These are phyloP conservation scores for Geotrichum cucujoidarum DNA, from an alignment of 1,139 yeast genomes.

Conservation along the genomic window DNA sequence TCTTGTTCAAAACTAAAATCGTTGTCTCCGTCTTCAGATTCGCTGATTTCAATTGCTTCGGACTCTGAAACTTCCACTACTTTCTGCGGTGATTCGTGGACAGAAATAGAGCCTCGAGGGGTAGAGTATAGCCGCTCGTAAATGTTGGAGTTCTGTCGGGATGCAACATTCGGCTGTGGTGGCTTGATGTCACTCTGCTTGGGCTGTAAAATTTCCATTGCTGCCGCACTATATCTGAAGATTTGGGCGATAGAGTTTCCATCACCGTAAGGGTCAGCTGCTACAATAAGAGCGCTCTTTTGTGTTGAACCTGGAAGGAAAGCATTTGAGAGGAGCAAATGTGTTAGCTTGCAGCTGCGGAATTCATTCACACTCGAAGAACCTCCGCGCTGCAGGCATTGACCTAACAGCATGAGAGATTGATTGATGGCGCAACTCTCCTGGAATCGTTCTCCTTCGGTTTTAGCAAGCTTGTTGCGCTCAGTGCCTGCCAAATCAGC, in stretches of 20 bases:
- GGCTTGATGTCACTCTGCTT: background rate
- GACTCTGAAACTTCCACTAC: slow-evolving; percentile 1
- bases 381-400: slow-evolving; percentile 39
- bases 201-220: slow-evolving; percentile 27
- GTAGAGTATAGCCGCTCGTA: slow-evolving; percentile 4
- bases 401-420: slow-evolving; percentile 46
- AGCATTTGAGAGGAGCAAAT: slow-evolving; percentile 45
- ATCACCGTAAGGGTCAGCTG: slow-evolving; percentile 60
- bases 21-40: slow-evolving; percentile 5
- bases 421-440: slow-evolving; percentile 47
- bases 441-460: slow-evolving; percentile 41
- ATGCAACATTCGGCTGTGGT: background rate
- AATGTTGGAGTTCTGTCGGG: background rate
- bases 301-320: slow-evolving; percentile 37
- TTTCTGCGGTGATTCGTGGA: slow-evolving; percentile 3
- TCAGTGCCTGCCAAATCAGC: slow-evolving; percentile 52
- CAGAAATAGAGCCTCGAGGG: background rate
- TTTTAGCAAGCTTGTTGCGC: slow-evolving; percentile 43
- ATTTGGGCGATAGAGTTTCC: slow-evolving; percentile 53
- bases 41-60: slow-evolving; percentile 8
- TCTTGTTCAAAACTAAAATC: background rate
- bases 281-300: slow-evolving; percentile 41
- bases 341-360: slow-evolving; percentile 46
- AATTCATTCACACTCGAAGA: slow-evolving; percentile 28
- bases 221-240: slow-evolving; percentile 40